Evolutionary conservation across 176 grass and related monocot genomes (phyloP).

Genomic region (Avena atlantica): DNA sequence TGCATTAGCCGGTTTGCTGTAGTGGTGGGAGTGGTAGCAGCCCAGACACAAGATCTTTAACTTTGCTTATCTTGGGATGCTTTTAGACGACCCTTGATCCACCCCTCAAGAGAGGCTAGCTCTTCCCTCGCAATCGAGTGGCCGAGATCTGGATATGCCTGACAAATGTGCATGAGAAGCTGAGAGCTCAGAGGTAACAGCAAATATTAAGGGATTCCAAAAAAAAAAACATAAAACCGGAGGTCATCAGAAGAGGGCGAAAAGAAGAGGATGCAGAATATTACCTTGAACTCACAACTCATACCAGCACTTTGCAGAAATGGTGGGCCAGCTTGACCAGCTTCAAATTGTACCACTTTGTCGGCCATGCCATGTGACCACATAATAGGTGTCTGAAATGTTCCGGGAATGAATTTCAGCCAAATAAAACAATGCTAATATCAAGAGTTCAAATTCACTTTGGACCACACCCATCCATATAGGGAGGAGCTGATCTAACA

Average conservation of each 20-base stretch:
- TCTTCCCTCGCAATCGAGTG: slow-evolving; percentile 79
- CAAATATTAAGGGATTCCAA: not conserved
- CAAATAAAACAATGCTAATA: not conserved
- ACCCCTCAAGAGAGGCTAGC: slow-evolving; percentile 62
- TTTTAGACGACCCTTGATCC: slow-evolving; percentile 73
- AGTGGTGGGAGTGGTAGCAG: not conserved
- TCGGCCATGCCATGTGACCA: slow-evolving; percentile 93
- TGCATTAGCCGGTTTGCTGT: not conserved
- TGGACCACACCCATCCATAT: too few relatives aligned
- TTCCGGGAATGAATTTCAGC: not conserved
- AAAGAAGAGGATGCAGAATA: not conserved
- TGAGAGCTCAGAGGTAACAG: slow-evolving; percentile 4
- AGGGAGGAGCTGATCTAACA: too few relatives aligned
- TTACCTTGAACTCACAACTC: slow-evolving; percentile 88
- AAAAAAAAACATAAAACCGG: not conserved
- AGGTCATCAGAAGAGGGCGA: not conserved
- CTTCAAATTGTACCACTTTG: slow-evolving; percentile 71
- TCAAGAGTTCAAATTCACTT: not conserved
- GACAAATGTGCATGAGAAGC: slow-evolving; percentile 21
- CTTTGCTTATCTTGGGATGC: slow-evolving; percentile 51
- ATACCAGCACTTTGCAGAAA: slow-evolving; percentile 76
- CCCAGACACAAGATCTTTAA: slow-evolving; percentile 6
- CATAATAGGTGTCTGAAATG: slow-evolving; percentile 79
- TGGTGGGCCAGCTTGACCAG: slow-evolving; percentile 77
- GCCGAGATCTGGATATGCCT: slow-evolving; percentile 84